Evolutionary conservation across 2,329 filamentous ascomycete species (phyloP).

Genomic region (Penicillium sp.): DNA sequence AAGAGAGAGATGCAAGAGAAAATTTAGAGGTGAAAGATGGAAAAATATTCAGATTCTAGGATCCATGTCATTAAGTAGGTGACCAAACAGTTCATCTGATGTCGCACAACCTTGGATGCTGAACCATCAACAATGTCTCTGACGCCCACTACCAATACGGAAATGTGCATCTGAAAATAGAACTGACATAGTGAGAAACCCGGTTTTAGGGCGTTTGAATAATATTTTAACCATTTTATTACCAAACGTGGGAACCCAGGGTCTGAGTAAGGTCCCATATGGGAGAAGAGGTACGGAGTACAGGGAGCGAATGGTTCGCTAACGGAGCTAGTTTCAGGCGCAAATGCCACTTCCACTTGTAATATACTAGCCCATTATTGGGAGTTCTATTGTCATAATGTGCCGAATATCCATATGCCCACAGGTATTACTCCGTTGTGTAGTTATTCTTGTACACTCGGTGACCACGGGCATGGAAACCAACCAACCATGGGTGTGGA

Average conservation of each 20-base stretch:
- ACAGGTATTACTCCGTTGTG: too few species aligned
- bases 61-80: not conserved
- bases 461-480: not conserved
- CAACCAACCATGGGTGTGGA: not conserved
- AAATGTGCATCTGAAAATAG: conserved; percentile 7
- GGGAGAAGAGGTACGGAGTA: not conserved
- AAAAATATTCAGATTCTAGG: not conserved
- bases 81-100: conserved; percentile 1
- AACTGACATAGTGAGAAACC: not conserved
- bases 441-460: not conserved
- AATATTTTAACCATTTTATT: conserved; percentile 11
- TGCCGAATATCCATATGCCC: too few species aligned
- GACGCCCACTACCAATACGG: not conserved
- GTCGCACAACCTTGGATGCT: conserved; percentile 2
- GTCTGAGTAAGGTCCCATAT: not conserved
- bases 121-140: not conserved
- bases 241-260: not conserved
- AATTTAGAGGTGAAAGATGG: not conserved
- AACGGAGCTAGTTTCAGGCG: conserved; percentile 6
- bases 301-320: not conserved
- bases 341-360: not conserved
- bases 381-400: not conserved
- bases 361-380: not conserved
- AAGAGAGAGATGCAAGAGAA: not conserved
- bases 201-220: conserved; percentile 5